A percentile compares a stretch with the other conserved stretches of the same genome.
These are phyloP conservation scores for Cutaneotrichosporon cavernicola DNA, from an alignment of 1,284 basidiomycete species.

Conservation along the genomic window DNA sequence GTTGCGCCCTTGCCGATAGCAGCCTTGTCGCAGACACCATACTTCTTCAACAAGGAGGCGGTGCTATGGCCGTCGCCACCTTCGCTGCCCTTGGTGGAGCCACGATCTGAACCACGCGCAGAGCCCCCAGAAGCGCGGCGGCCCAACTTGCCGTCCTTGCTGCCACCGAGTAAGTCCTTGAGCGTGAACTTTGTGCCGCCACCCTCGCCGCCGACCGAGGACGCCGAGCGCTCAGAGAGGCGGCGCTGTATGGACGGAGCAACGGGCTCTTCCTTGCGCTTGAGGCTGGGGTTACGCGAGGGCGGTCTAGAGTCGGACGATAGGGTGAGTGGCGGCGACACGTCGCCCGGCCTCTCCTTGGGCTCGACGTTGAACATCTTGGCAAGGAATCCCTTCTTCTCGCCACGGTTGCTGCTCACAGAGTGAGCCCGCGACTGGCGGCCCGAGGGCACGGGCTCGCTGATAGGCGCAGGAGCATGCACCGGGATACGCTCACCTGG, in stretches of 20 bases:
- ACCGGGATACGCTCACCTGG: conserved; percentile 2
- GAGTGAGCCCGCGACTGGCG: conserved; percentile 23
- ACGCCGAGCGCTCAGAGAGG: conserved; percentile 31
- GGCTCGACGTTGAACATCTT: conserved; percentile 51
- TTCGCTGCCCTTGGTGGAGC: conserved; percentile 47
- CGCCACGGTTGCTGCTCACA: conserved; percentile 32
- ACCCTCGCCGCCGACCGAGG: conserved; percentile 24
- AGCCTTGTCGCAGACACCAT: conserved; percentile 93
- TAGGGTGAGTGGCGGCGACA: conserved; percentile 42
- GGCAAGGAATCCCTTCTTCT: conserved; percentile 52
- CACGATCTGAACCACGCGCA: conserved; percentile 56
- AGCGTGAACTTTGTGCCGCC: conserved; percentile 71
- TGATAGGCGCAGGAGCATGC: conserved; percentile 12
- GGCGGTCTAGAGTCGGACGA: conserved; percentile 39
- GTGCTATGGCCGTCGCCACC: conserved; percentile 48
- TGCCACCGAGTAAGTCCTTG: conserved; percentile 69
- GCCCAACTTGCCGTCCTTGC: conserved; percentile 60
- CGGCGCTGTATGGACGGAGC: conserved; percentile 26
- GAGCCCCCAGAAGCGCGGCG: conserved; percentile 64
- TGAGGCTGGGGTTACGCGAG: conserved; percentile 38
- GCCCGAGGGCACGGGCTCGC: conserved; percentile 11
- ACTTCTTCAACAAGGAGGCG: conserved; percentile 73
- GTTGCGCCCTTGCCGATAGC: conserved; percentile 98
- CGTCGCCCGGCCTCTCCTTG: conserved; percentile 32
- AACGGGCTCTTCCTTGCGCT: conserved; percentile 26